A percentile compares a stretch with the other conserved stretches of the same genome.
These are phyloP conservation scores for Nothomitra cinnamomea DNA, from an alignment of 2,329 filamentous ascomycete species.

Conservation along the genomic window DNA sequence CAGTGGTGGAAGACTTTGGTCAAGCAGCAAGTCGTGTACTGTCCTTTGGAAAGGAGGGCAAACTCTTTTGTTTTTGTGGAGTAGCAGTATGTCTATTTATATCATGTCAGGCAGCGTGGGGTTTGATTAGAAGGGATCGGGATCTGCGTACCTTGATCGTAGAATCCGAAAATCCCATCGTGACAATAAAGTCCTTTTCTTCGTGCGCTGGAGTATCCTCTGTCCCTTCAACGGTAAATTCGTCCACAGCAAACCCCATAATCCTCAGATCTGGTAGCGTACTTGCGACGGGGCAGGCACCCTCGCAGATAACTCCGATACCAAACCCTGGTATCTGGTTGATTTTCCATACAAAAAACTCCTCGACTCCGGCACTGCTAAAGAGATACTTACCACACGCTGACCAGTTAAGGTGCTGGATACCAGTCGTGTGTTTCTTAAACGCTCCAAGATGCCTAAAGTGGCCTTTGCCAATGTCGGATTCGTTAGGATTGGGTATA, in stretches of 20 bases:
- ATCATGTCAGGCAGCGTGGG: conserved; percentile 10
- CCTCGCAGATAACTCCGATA: conserved; percentile 35
- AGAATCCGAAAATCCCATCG: conserved; percentile 72
- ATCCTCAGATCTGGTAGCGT: conserved; percentile 56
- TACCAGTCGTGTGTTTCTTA: conserved; percentile 64
- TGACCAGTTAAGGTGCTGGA: conserved; percentile 69
- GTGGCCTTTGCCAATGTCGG: conserved; percentile 12
- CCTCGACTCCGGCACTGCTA: conserved; percentile 74
- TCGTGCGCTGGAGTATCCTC: conserved; percentile 10
- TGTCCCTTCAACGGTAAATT: conserved; percentile 11
- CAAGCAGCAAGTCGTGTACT: conserved; percentile 43
- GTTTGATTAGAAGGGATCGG: neutral
- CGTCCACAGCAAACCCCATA: conserved; percentile 52
- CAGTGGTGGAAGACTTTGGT: conserved; percentile 52
- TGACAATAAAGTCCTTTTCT: conserved; percentile 35
- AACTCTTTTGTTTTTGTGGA: conserved; percentile 17
- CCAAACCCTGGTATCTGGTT: conserved; percentile 34
- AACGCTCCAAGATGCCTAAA: conserved; percentile 11
- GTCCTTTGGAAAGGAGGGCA: conserved; percentile 20
- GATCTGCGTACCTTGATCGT: conserved; percentile 42
- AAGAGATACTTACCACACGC: conserved; percentile 51
- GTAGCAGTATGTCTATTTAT: conserved; percentile 28
- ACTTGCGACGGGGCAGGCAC: conserved; percentile 30
- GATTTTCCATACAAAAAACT: conserved; percentile 74
- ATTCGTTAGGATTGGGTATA: conserved; percentile 3